Evolutionary conservation across 768 basidiomycete species (phyloP).

Genomic region (Lyophyllum semitale): DNA sequence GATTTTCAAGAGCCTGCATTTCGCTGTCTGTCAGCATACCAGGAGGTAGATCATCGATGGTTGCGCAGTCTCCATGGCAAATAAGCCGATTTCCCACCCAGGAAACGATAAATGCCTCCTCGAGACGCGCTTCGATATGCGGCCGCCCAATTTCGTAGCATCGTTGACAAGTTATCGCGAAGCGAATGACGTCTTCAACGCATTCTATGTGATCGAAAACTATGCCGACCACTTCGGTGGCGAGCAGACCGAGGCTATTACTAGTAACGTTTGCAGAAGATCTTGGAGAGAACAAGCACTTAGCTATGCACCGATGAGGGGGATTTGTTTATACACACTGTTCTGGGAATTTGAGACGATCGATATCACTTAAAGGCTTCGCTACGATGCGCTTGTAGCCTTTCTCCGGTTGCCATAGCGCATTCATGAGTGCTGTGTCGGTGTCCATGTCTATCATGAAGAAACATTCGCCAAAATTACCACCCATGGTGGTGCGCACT

Average conservation of each 20-base stretch:
- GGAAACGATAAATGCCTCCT: no score
- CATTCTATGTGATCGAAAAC: background rate
- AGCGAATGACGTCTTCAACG: background rate
- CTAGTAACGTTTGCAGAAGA: background rate
- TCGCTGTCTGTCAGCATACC: constrained; percentile 1
- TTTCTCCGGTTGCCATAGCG: background rate
- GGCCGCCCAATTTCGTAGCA: background rate
- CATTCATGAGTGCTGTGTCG: background rate
- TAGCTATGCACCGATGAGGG: no score
- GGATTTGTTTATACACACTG: no score
- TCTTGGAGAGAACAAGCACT: no score
- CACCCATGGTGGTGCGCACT: no score
- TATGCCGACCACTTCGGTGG: background rate
- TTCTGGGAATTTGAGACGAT: background rate
- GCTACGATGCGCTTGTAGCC: background rate
- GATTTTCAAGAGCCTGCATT: background rate
- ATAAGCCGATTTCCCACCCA: constrained; percentile 26
- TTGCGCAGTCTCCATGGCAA: constrained; percentile 15
- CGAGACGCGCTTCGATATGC: background rate
- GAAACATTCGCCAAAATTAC: no score
- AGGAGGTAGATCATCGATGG: constrained; percentile 6
- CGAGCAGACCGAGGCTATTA: background rate
- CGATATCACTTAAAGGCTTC: background rate
- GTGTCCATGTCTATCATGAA: no score
- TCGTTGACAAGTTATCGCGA: constrained; percentile 2